These are phyloP conservation scores for Asterophora parasitica DNA, from an alignment of 768 basidiomycete genomes.

Conservation along the genomic window DNA sequence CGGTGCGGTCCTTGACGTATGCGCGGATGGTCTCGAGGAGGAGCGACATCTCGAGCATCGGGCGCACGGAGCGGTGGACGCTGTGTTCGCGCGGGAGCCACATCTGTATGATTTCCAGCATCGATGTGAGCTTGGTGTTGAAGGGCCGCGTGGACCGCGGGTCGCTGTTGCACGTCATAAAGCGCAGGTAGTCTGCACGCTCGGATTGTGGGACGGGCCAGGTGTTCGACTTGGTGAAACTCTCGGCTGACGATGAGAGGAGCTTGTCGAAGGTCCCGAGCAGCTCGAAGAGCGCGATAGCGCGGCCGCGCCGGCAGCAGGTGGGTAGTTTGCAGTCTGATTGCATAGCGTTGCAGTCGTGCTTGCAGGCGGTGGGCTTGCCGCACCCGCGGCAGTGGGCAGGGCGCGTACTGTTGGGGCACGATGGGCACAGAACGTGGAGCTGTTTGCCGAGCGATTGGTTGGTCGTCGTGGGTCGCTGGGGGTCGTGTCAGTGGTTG, in stretches of 20 bases:
- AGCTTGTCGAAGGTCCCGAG: slow-evolving; percentile 11
- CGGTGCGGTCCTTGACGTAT: slow-evolving; percentile 1
- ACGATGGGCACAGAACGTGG: slow-evolving; percentile 10
- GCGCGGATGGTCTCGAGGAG: slow-evolving; percentile 8
- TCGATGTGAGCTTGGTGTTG: background rate
- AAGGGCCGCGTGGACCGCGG: background rate
- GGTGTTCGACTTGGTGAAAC: background rate
- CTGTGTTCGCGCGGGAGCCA: slow-evolving; percentile 6
- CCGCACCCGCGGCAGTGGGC: slow-evolving; percentile 14
- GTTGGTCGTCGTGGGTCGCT: background rate
- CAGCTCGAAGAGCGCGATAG: slow-evolving; percentile 13
- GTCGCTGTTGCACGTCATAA: background rate
- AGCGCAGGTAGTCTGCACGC: slow-evolving; percentile 1
- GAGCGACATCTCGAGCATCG: slow-evolving; percentile 5
- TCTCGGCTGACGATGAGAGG: background rate
- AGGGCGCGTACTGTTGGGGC: background rate
- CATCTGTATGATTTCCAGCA: background rate
- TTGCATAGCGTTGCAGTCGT: background rate
- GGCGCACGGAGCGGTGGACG: background rate
- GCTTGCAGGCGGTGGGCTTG: slow-evolving; percentile 3
- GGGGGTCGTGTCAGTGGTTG: background rate
- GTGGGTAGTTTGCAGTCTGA: slow-evolving; percentile 1
- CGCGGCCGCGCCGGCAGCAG: slow-evolving; percentile 13
- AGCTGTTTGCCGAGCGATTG: slow-evolving; percentile 1
- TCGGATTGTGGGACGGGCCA: slow-evolving; percentile 1